These are phyloP conservation scores for Phytophthora citrophthora DNA, from an alignment of 352 stramenopile genomes.

Conservation along the genomic window DNA sequence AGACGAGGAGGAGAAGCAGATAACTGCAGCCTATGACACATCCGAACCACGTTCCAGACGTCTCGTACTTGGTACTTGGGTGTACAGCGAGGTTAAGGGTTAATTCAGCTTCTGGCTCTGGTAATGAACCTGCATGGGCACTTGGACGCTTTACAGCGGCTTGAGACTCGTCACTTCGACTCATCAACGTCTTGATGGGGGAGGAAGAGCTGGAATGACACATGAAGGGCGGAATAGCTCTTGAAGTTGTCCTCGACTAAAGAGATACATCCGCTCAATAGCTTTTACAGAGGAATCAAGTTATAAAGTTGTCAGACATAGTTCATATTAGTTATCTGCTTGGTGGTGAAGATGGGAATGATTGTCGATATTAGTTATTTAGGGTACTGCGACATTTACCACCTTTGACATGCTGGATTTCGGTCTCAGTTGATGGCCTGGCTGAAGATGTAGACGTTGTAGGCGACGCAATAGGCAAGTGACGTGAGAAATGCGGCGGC, in stretches of 20 bases:
- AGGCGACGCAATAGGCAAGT: conserved; percentile 53
- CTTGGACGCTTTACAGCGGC: not conserved
- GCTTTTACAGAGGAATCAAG: not conserved
- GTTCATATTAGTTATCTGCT: not conserved
- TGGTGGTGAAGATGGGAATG: not conserved
- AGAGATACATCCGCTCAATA: not conserved
- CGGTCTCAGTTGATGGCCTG: conserved; percentile 28
- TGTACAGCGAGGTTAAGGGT: conserved; percentile 40
- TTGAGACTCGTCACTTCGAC: conserved; percentile 3
- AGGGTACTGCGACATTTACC: conserved; percentile 7
- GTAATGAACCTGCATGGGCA: not conserved
- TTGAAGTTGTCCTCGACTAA: not conserved
- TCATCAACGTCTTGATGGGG: conserved; percentile 16
- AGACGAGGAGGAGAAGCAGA: conserved; percentile 53
- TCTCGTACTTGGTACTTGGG: conserved; percentile 60
- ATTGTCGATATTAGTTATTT: conserved; percentile 3
- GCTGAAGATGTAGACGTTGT: conserved; percentile 55
- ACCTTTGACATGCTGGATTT: conserved; percentile 3
- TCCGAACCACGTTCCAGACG: conserved; percentile 43
- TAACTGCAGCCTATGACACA: conserved; percentile 51
- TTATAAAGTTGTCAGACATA: not conserved
- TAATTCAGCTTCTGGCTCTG: conserved; percentile 34
- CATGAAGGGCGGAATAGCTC: conserved; percentile 17
- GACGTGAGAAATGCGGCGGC: conserved; percentile 44
- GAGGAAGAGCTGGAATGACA: conserved; percentile 14